Base-by-base conservation (phyloP, 306 rosid genomes). In the Trichosanthes truncata region DNA sequence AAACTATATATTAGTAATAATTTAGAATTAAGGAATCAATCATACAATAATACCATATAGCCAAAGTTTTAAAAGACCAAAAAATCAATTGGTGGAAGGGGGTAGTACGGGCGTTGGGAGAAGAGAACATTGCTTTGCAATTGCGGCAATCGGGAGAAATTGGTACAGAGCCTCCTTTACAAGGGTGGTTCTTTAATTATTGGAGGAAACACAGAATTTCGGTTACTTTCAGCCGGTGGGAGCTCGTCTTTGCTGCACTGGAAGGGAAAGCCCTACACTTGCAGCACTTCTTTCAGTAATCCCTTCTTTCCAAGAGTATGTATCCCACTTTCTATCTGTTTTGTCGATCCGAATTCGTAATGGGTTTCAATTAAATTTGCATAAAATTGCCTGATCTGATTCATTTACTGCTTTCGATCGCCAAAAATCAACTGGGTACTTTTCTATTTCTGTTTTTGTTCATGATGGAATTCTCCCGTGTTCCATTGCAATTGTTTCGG, bases 361-460 rank as follows among this genome's bases (percentile, higher is more conserved):
- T 29, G 63, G 63, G 41, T 29, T 29, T 52, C 23, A 11, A n/a
- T 52, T 31, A 74, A 74, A 13, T 51, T 17, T 7, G 13, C 15
- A 33, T 75, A 48, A 17, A 18, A 52, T 75, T 51, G 46, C 14
- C 79, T 52, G 79, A 75, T 75, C 79, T 75, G 79, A 49, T 51
- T 29, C 63, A 20, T 52, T 75, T 33, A 7, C 79, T 17, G 3
- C 63, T 29, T 31, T 75, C 20, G 63, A 33, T 72, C 46, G 10
- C 29, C 10, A 46, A 52, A 52, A 17, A 1, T 75, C 26, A 52
- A 51, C 65, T 52, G 31, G 63, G 65, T 20, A 52, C 29, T n/a
- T 33, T 35, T 35, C 60, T 25, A 74, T 48, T 46, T 48, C 15
- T 40, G 29, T 46, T 49, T 51, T 72, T 18, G 4, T 74, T 49